Evolutionary conservation across 1,284 basidiomycete species (phyloP).

Genomic region (Puccinia novopanici): DNA sequence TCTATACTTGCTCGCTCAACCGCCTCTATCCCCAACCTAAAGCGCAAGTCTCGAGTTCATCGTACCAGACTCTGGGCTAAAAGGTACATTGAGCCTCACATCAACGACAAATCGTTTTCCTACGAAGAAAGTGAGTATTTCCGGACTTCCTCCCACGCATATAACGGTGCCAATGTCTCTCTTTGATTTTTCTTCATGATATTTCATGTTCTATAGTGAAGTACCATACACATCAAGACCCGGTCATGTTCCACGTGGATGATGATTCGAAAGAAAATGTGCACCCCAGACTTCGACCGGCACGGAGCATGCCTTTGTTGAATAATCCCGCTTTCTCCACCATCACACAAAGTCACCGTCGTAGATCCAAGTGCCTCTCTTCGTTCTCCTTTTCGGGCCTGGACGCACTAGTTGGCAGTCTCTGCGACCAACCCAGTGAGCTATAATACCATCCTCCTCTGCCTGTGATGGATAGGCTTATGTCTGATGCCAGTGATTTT

Average conservation of each 20-base stretch:
- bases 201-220: neutral
- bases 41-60: conserved; percentile 10
- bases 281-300: neutral
- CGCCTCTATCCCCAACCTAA: conserved; percentile 22
- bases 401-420: conserved; percentile 16
- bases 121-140: conserved; percentile 11
- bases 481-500: neutral
- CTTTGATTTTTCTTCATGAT: too few species aligned
- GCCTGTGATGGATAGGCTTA: neutral
- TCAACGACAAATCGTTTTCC: conserved; percentile 1
- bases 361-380: conserved; percentile 26
- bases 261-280: neutral
- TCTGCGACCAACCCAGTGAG: conserved; percentile 1
- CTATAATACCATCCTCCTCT: neutral
- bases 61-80: conserved; percentile 17
- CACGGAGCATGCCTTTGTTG: conserved; percentile 33
- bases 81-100: conserved; percentile 3
- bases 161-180: too few species aligned
- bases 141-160: neutral
- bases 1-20: conserved; percentile 19
- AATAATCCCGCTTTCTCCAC: neutral
- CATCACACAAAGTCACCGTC: neutral
- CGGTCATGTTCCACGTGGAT: neutral
- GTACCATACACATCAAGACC: neutral
- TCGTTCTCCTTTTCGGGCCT: conserved; percentile 23